Base-by-base conservation (phyloP, 345 rosid species). In the Gossypium longicalyx region DNA sequence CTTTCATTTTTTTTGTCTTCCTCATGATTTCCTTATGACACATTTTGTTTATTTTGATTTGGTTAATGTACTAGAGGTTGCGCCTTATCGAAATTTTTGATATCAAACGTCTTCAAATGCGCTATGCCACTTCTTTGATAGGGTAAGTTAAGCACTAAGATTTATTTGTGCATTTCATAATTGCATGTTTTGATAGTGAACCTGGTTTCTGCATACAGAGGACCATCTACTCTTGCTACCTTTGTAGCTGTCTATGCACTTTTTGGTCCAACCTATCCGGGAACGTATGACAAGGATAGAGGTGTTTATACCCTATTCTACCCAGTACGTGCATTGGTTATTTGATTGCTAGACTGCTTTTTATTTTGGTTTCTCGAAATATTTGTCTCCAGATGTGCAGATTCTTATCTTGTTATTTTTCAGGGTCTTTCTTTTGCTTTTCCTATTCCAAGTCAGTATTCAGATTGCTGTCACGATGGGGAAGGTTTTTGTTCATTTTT, bases 371-470 rank as follows among this genome's bases (percentile, higher is more conserved):
- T 41, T 38, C 22, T 22, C 2, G 9, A 44, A 27, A 6, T 15
- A 2, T 7, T 57, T 22, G 22, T 45, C 9, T 51, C 67, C 22
- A 2, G 51, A 68, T 22, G 22, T 67, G 64, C 45, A 19, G 61
- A 70, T 25, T 45, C 72, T 63, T 62, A 70, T 59, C 74, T 13
- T 68, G 25, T 76, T 66, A 57, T 73, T 70, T 73, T 72, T n/a
- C 76, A 95, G 99, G 99, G 99, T 15, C 77, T 95, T n/a, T 95
- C 99, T 17, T 95, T 95, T 76, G 93, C 97, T 69, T 95, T 95
- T 77, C 98, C 99, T 4, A 95, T 95, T 80, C 99, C 99, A 2
- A 78, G 85, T 78, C 98, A 93, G 83, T 95, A 91, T 77, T 82
- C 92, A 1, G 91, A 93, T 80, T 93, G 94, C 79, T 90, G 87